Base-by-base conservation (phyloP, 352 stramenopile species). In the Phytophthora syringae region DNA sequence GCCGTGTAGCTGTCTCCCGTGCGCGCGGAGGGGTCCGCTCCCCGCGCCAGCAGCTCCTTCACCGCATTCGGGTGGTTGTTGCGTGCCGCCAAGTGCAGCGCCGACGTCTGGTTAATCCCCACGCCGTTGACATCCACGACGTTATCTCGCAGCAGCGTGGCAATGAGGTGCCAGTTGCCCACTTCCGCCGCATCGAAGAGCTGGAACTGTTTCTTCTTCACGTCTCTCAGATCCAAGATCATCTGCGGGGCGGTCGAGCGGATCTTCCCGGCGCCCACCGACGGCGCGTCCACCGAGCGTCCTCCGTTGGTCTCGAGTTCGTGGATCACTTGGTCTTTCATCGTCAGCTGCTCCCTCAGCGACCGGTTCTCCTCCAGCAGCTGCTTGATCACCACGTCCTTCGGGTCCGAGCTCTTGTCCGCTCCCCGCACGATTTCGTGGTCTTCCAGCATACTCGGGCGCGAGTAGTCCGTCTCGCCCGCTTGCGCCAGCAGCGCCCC, bases 191-290 rank as follows among this genome's bases (percentile, higher is more conserved):
- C 87, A 61, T 95, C 87, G 43, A 94, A 95, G 16, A 95, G 71
- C 64, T 95, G 87, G 54, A 95, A 92, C 55, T 95, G 87, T 75
- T 95, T 95, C 73, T 95, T 93, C 70, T 93, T 93, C 5, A 95
- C 80, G 43, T 95, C 85, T 55, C 87, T 74, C 56, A 95, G 47
- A 52, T 95, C 87, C 45, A 95, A 60, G 55, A 92, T 95, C 78
- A 92, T 88, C 64, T 92, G 82, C 6, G 86, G 87, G 13, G 84
- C 86, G 3, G 81, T 80, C 1, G 81, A 72, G 11, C 82, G 70
- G 12, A 80, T 44, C 61, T 89, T 89, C 5, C 62, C 58, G 6
- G 67, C 70, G n/a, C 70, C 60, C 15, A 50, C 73, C 44, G 60
- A 28, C 10, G 57, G 63, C 0, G 56, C 53, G 12, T 76, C 70